These are phyloP conservation scores for Termitomyces heimii DNA, from an alignment of 768 basidiomycete genomes.

Conservation along the genomic window DNA sequence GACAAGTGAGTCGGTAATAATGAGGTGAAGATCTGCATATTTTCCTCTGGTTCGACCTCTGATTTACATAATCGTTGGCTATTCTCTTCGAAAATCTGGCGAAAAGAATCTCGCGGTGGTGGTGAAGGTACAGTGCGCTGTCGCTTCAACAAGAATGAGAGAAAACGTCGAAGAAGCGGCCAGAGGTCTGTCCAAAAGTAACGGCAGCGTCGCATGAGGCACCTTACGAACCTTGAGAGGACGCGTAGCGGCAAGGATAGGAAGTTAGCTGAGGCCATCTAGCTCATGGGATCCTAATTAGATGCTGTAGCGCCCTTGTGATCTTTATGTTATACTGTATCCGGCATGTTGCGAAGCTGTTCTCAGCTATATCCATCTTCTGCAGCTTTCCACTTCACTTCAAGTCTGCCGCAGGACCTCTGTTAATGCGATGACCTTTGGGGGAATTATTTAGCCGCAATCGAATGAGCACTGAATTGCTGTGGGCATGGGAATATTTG, in stretches of 20 bases:
- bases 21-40: not conserved
- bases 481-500: not conserved
- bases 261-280: not conserved
- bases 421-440: too few species aligned
- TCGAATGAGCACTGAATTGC: not conserved
- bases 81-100: not conserved
- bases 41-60: not conserved
- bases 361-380: too few species aligned
- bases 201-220: not conserved
- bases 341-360: not conserved
- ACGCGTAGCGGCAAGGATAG: not conserved
- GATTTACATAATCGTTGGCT: not conserved
- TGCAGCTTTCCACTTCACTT: not conserved
- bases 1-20: not conserved
- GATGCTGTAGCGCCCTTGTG: not conserved
- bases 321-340: not conserved
- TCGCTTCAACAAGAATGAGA: not conserved
- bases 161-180: not conserved
- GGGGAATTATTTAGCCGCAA: too few species aligned
- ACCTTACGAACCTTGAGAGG: not conserved
- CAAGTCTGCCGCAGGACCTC: too few species aligned
- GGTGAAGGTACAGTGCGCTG: not conserved
- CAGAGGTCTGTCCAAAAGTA: not conserved
- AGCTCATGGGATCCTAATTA: not conserved
- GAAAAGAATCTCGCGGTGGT: not conserved